A percentile compares a stretch with the other conserved stretches of the same genome.
Evolutionary conservation across 371 early-diverging fungal species (phyloP).

Genomic region (Mortierella sp.): DNA sequence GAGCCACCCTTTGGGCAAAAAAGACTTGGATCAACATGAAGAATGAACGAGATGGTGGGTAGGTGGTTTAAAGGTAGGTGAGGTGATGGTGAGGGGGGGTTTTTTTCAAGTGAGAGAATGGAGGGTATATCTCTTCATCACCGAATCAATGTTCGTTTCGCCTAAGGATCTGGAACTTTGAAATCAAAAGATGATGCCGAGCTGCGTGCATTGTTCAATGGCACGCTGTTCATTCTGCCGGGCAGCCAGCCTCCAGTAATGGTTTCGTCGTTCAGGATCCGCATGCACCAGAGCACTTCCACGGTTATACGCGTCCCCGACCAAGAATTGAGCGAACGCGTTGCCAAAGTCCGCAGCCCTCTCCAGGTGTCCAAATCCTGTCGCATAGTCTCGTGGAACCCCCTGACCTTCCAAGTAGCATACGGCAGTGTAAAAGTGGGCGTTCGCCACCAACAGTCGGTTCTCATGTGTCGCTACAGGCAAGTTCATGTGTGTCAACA

Average conservation of each 20-base stretch:
- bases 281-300: constrained; percentile 39
- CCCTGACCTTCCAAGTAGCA: constrained; percentile 47
- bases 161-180: too few species aligned
- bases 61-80: too few species aligned
- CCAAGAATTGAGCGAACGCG: constrained; percentile 43
- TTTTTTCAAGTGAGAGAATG: too few species aligned
- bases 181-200: constrained; percentile 35
- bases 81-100: too few species aligned
- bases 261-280: constrained; percentile 28
- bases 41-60: too few species aligned
- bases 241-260: constrained; percentile 48
- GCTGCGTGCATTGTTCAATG: constrained; percentile 21
- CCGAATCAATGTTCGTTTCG: too few species aligned
- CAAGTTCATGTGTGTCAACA: constrained; percentile 26
- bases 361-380: constrained; percentile 49
- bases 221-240: constrained; percentile 39
- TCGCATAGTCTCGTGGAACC: constrained; percentile 21
- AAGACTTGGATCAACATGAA: too few species aligned
- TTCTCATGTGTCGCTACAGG: constrained; percentile 8
- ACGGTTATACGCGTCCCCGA: constrained; percentile 43
- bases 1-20: too few species aligned
- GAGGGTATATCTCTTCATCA: too few species aligned
- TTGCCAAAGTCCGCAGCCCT: constrained; percentile 42
- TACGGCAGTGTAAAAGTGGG: constrained; percentile 48
- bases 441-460: constrained; percentile 27